These are phyloP conservation scores for Entonaema liquescens DNA, from an alignment of 495 filamentous ascomycete species.

Conservation along the genomic window DNA sequence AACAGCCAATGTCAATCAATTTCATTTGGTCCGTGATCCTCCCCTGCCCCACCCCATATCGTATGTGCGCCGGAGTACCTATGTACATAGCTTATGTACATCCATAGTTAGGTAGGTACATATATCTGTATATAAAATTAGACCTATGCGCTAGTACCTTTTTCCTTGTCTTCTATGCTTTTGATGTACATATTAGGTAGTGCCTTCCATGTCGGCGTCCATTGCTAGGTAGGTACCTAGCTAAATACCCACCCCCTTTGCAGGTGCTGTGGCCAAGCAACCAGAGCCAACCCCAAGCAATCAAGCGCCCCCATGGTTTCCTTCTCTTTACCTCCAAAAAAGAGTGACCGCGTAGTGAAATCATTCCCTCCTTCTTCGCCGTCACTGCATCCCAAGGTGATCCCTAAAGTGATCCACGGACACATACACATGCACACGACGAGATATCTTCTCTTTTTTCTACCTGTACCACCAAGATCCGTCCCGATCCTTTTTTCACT, in stretches of 20 bases:
- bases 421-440: slow-evolving; percentile 14
- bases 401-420: slow-evolving; percentile 15
- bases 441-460: slow-evolving; percentile 30
- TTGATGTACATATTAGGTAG: not conserved
- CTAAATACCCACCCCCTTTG: slow-evolving; percentile 32
- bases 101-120: not conserved
- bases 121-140: not conserved
- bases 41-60: slow-evolving; percentile 20
- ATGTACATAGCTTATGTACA: slow-evolving; percentile 3
- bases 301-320: slow-evolving; percentile 25
- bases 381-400: slow-evolving; percentile 27
- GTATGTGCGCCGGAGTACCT: slow-evolving; percentile 8
- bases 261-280: slow-evolving; percentile 27
- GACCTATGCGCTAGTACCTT: not conserved
- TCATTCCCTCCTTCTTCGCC: slow-evolving; percentile 29
- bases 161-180: not conserved
- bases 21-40: slow-evolving; percentile 6
- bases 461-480: slow-evolving; percentile 26
- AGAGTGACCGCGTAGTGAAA: slow-evolving; percentile 21
- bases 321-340: slow-evolving; percentile 36
- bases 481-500: slow-evolving; percentile 4
- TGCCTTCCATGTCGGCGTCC: not conserved
- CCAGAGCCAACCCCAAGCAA: slow-evolving; percentile 21
- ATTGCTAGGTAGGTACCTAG: slow-evolving; percentile 1
- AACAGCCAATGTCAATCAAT: slow-evolving; percentile 37